Evolutionary conservation across 805 yeast genomes (phyloP), one percentile per base, ranked within the genome.

Genomic region (Cyberlindnera nakhonratchasimensis): DNA sequence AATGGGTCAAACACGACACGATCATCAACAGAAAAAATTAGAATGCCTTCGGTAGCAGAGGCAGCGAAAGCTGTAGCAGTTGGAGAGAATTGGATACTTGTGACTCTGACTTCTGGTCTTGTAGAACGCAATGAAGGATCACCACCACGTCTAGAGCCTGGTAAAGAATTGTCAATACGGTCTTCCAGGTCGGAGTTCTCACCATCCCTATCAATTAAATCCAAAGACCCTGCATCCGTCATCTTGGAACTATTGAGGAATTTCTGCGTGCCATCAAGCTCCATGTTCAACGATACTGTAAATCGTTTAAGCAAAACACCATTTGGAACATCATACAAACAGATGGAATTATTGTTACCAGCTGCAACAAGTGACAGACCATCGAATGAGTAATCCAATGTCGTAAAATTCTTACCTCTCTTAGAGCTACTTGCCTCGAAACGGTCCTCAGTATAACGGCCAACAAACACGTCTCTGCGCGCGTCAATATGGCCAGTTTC

Each of bases 31-130:
- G 96, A 82, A 61, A 77, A 93, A 2, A 93, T 70, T 43, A 89
- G 68, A 34, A 93, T 67, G 8, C 99, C 99, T 62, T 91, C 98
- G 0, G 99, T 93, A 1, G 96, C 82, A 0, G 96, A 93, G 31
- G 95, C 96, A 1, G 96, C 93, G 71, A 93, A 93, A 25, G 95
- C 80, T 17, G 83, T 72, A 2, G 95, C 84, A 0, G 96, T 83
- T 16, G 99, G 99, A 2, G 96, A 86, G 57, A 90, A 93, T 52
- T 73, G 75, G 22, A 93, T 73, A 3, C 83, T 70, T 3, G 87
- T 78, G 5, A 90, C 89, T 56, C 95, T 70, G n/a, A 93, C 74
- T 52, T 81, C 95, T 0, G 96, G 93, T 50, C 89, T 76, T 1
- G 79, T 71, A 38, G 77, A 75, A 54, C 97, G 74, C 9, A 80